Evolutionary conservation across 129 eudicot genomes (phyloP), one percentile per base, ranked within the genome.

Genomic region (Daucus carota): DNA sequence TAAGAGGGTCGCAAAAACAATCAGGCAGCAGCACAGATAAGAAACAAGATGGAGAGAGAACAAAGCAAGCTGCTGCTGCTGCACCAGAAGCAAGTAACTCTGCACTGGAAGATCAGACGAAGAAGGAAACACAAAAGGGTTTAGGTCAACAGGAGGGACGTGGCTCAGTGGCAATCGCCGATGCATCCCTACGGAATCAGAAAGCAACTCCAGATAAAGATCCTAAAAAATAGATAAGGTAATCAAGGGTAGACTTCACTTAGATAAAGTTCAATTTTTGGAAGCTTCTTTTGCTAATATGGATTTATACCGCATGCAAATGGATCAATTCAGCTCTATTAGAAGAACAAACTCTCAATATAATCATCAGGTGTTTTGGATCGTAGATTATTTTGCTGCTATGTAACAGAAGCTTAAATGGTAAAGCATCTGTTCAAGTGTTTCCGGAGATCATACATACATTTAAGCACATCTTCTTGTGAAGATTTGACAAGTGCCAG

Each of bases 1-100:
- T 42, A n/a, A 89, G 80, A 77, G 96, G 86, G 81, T 81, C 90
- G 24, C 90, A 90, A 82, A 80, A 76, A 77, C 87, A 78, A 77
- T 48, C 79, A 65, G 76, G 44, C 69, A 74, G 59, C 33, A 68
- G 33, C 36, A 69, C 48, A 22, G 36, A 73, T 9, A 78, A 76
- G 18, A 65, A 54, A 20, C 50, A 73, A 38, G 80, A 72, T 36
- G 42, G 40, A 1, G 69, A 18, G 45, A 46, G 73, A 75, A 42
- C 31, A 74, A 48, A 70, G 67, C 60, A 70, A 77, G 70, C 80
- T 17, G 24, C 71, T 70, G 65, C 45, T 40, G 74, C 70, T 63
- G 54, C 78, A 28, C 41, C 60, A 80, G 76, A 29, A 59, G 42
- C 40, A 46, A 54, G 76, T 68, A 66, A 32, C 3, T 33, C 75